Evolutionary conservation across 225 moss, liverwort and hornwort genomes (phyloP).

Genomic region (Rhytidiadelphus loreus): DNA sequence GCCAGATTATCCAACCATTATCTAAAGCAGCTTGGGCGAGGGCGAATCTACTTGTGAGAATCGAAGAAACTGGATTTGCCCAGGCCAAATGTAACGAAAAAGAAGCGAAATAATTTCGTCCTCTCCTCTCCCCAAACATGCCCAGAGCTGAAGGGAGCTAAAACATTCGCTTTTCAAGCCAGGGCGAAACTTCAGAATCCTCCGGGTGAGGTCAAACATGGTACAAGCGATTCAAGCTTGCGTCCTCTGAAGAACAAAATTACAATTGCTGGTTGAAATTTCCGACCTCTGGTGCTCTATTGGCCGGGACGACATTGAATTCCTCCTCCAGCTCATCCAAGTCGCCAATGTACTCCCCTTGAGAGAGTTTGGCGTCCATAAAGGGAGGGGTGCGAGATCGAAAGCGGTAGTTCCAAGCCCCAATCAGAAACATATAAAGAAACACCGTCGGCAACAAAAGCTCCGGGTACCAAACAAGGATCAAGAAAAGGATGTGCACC

Average conservation of each 20-base stretch:
- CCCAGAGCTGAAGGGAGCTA: neutral
- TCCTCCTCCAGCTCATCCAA: conserved; percentile 90
- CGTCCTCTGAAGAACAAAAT: neutral
- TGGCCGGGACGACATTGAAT: conserved; percentile 83
- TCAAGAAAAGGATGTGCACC: conserved; percentile 80
- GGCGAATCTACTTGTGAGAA: neutral
- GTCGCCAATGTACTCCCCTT: conserved; percentile 81
- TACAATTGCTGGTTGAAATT: neutral
- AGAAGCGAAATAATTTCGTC: no score
- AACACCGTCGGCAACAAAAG: conserved; percentile 72
- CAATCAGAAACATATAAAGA: conserved; percentile 91
- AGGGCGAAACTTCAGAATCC: neutral
- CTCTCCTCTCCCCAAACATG: neutral
- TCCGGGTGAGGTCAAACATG: no score
- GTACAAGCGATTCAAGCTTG: neutral
- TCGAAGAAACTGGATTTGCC: neutral
- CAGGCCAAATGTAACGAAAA: neutral
- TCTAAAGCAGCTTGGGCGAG: neutral
- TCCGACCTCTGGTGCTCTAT: conserved; percentile 53
- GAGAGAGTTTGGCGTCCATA: conserved; percentile 84
- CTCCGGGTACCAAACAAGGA: conserved; percentile 89
- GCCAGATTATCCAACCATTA: neutral
- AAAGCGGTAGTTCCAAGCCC: conserved; percentile 85
- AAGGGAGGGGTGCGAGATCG: conserved; percentile 70
- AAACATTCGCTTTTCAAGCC: neutral